Base-by-base conservation (phyloP, 345 rosid genomes). In the Reutealis trisperma region DNA sequence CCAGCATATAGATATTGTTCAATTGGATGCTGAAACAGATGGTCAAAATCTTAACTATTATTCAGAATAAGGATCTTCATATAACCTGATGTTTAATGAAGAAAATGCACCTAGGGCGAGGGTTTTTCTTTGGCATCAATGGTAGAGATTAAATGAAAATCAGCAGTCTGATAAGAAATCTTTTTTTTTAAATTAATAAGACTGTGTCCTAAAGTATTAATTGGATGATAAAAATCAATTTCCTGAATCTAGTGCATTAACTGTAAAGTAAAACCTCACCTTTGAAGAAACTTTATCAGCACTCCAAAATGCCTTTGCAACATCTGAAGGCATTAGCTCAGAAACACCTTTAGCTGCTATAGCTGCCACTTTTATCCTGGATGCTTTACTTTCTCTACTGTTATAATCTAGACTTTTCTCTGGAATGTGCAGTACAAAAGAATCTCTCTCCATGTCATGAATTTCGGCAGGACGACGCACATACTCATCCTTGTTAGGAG, bases 301-400 rank as follows among this genome's bases (percentile, higher is more conserved):
- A 82, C 87, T 81, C 94, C 89, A 93, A 79, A 95, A 90, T 75
- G 91, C 92, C 86, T 92, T 90, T 62, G 96, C 94, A 78, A 93
- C 85, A 72, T 92, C 98, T 72, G 97, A 79, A 80, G 99, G 98
- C 97, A 96, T 92, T 81, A 96, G 88, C 83, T 93, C 96, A 59
- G 97, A 90, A 67, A 93, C 83, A 75, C 96, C 90, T 85, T 89
- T 91, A 75, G 98, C 91, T 78, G 94, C 92, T 77, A 92, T 67
- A 64, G 94, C 90, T 78, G 93, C 90, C 77, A 91, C 84, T 86
- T 88, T 90, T 79, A 86, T 84, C 86, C 83, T 89, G 16, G 92
- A 86, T 18, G 81, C 77, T 76, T 81, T 85, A 70, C 78, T 79
- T 79, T 88, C 90, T 70, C 78, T 83, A 72, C 72, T 63, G 73